These are phyloP conservation scores for Apiotrichum akiyoshidainum DNA, from an alignment of 1,284 basidiomycete genomes.

Conservation along the genomic window DNA sequence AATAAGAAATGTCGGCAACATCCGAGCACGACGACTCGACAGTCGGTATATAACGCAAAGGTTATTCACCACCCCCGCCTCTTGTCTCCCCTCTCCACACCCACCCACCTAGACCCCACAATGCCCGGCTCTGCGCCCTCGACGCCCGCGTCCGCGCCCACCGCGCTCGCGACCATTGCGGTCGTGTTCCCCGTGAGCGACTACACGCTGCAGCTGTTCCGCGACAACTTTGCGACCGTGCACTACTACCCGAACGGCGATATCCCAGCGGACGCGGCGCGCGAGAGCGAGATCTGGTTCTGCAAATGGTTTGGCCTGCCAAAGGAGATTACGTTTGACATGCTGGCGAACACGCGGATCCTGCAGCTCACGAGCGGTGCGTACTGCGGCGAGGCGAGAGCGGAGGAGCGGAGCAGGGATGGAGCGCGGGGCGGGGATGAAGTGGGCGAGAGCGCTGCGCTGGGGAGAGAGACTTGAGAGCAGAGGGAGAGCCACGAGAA, in stretches of 20 bases:
- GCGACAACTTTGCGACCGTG: slow-evolving; percentile 30
- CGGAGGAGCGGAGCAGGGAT: background rate
- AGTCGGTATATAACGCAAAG: no score
- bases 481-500: no score
- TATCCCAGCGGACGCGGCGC: slow-evolving; percentile 24
- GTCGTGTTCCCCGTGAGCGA: slow-evolving; percentile 21
- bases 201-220: slow-evolving; percentile 25
- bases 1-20: background rate
- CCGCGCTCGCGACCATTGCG: slow-evolving; percentile 7
- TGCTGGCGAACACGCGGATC: slow-evolving; percentile 29
- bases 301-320: slow-evolving; percentile 27
- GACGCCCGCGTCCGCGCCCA: background rate
- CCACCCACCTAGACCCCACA: no score
- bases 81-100: background rate
- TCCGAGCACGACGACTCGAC: background rate
- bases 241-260: slow-evolving; percentile 30
- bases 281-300: slow-evolving; percentile 36
- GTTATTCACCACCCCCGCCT: no score
- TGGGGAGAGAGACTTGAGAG: background rate
- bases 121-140: no score
- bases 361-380: slow-evolving; percentile 41
- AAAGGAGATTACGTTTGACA: slow-evolving; percentile 19
- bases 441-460: background rate
- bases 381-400: slow-evolving; percentile 7
- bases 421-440: no score